Base-by-base conservation (phyloP, 108 stramenopile species). In the Cyclostephanos invisitatus region DNA sequence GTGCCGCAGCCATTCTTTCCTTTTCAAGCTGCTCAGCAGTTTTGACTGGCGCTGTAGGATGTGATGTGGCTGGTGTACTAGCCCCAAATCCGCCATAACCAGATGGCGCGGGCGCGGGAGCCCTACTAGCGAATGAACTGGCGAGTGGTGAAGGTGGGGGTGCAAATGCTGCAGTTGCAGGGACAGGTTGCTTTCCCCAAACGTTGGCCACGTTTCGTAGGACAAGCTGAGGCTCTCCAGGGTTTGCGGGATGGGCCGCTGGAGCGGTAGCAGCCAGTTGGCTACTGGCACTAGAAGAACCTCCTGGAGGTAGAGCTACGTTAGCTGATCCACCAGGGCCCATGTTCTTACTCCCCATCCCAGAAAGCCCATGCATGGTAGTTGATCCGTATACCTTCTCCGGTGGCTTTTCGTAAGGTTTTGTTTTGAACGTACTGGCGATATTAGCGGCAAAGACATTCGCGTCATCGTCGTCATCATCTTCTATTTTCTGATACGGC, bases 1-100 rank as follows among this genome's bases (percentile, higher is more conserved):
- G 86, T 35, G 91, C 92, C 29, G 96, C 94, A 36, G 98, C 98
- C 91, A 95, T 88, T 58, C 89, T 84, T 83, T 98, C 96, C 72
- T 96, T 97, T 70, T 97, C 95, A 15, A 93, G 69, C 49, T 94
- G 93, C 67, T 94, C 95, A 8, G 82, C 80, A 18, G 93, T 85
- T 72, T 94, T 91, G 24, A 70, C 64, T 2, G 59, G 62, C n/a
- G 75, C 73, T 27, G 62, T 62, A 28, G 76, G 53, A 9, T 81
- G 67, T 25, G 89, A 78, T 15, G 89, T 49, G 37, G 89, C 74
- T 49, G 83, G 54, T 14, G 82, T 70, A 14, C 58, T 40, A 15
- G 50, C n/a, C 20, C 80, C 74, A 27, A 55, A 75, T 15, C 87
- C 85, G 20, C 82, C 83, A 72, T 84, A 87, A 15, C 70, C 66